Evolutionary conservation across 805 yeast species (phyloP).

Genomic region (Nakazawaea anatomiae): DNA sequence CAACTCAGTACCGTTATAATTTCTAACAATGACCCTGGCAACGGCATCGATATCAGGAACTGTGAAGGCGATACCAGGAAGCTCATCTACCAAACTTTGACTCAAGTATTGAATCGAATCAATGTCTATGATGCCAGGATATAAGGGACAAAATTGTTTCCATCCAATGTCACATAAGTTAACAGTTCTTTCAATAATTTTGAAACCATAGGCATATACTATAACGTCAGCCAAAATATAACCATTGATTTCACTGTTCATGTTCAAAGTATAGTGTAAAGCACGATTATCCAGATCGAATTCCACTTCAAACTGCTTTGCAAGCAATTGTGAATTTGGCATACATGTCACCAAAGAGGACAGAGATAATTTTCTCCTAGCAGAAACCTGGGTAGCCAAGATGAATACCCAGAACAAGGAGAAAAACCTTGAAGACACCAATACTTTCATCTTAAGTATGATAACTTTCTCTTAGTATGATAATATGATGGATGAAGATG

Average conservation of each 20-base stretch:
- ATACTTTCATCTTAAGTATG: background rate
- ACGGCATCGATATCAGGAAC: slow-evolving; percentile 87
- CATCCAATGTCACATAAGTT: slow-evolving; percentile 65
- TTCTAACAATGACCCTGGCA: slow-evolving; percentile 46
- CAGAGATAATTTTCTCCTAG: slow-evolving; percentile 37
- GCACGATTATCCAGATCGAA: slow-evolving; percentile 70
- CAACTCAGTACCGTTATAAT: slow-evolving; percentile 34
- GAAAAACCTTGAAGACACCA: background rate
- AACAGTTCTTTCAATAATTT: slow-evolving; percentile 49
- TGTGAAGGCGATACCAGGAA: slow-evolving; percentile 81
- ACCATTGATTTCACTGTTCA: slow-evolving; percentile 63
- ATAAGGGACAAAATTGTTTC: slow-evolving; percentile 88
- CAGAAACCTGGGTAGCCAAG: background rate
- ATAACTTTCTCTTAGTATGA: too few species aligned
- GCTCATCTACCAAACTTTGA: slow-evolving; percentile 38
- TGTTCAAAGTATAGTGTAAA: slow-evolving; percentile 60
- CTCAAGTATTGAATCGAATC: slow-evolving; percentile 62
- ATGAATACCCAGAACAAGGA: background rate
- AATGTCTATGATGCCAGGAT: slow-evolving; percentile 75
- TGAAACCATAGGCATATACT: slow-evolving; percentile 84
- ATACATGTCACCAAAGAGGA: slow-evolving; percentile 82
- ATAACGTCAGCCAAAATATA: slow-evolving; percentile 63
- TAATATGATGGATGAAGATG: too few species aligned
- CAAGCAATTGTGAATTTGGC: slow-evolving; percentile 68
- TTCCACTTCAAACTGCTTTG: slow-evolving; percentile 66